Base-by-base conservation (phyloP, 2,329 filamentous ascomycete species). In the Cladophialophora psammophila region DNA sequence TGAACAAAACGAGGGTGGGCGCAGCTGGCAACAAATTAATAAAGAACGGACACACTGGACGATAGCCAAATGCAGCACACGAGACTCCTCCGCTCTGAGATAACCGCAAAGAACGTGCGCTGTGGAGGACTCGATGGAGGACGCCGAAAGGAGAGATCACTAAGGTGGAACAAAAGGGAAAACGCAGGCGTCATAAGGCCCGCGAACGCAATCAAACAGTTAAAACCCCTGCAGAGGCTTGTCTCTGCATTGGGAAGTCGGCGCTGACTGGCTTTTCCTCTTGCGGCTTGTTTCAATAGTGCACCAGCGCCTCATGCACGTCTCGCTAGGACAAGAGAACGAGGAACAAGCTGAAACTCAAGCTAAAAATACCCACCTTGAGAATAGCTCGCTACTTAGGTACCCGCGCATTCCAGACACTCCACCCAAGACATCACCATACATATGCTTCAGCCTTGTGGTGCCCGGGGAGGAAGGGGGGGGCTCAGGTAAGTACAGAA, bases 11-110 rank as follows among this genome's bases (percentile, higher is more conserved):
- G 40, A 50, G 18, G 45, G 12, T 38, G 34, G 13, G 7, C 13
- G 3, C 3, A 52, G 9, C 15, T 34, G 42, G 35, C 36, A 38
- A n/a, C 38, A 59, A 54, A 58, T 9, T 12, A 35, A 42, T 31
- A 60, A 65, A 42, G 52, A 65, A 38, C n/a, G 42, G 65, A 62
- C 56, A 61, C 45, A 58, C 40, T 61, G 18, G 34, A 18, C 20
- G 45, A 58, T 35, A 18, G 40, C 35, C 42, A 45, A 40, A 61
- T 52, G 58, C 42, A 57, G 59, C 52, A 62, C 18, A 54, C 42
- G 26, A 40, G 31, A 34, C 8, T 45, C 54, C 31, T 48, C 42
- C 42, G 42, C 42, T 9, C 9, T 18, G 20, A 18, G 40, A 42
- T 26, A 50, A 50, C 45, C 45, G 26, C 45, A 12, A 52, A 42